Base-by-base conservation (phyloP, 441 rosid species). In the Raphanus hybrid region DNA sequence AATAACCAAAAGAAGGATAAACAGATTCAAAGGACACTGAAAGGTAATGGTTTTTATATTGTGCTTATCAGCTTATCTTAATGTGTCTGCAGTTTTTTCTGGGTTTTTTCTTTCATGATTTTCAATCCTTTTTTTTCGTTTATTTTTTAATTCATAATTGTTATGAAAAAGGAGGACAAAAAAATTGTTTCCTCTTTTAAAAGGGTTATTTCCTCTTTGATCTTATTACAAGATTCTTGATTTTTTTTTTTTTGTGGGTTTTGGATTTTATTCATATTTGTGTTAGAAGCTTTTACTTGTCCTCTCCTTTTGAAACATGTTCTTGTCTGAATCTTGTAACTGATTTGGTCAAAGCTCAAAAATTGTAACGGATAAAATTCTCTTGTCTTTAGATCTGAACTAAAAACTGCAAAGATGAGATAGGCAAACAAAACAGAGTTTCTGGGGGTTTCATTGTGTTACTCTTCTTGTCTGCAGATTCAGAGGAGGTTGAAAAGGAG, bases 1-100 rank as follows among this genome's bases (percentile, higher is more conserved):
- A 16, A 45, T 69, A 67, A 48, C 15, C 57, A 4, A 60, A 59
- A 64, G 15, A 59, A 27, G 52, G 71, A 70, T 64, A 10, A 50
- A 10, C 37, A 50, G 5, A 67, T 61, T 67, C n/a, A 14, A 11
- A 6, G 14, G 3, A 48, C 48, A 67, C 60, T 50, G 73, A 68
- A 77, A 78, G 78, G 81, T 78, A 73, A 43, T 23, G 69, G 1
- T 60, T 64, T 55, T 59, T 39, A 7, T 70, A 16, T 71, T 77
- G 37, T 59, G 54, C 58, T 63, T 62, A 32, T 43, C 35, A 23
- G 26, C 26, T 23, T 23, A 23, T 23, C 26, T 23, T 23, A 23
- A 23, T 23, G 26, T 34, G n/a, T 12, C 3, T 50, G 3, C 3
- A 20, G 34, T 7, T 70, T 70, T 70, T 64, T 71, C 52, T 55